Evolutionary conservation across 345 rosid genomes (phyloP), one percentile per base, ranked within the genome.

Genomic region (Durio zibethinus): DNA sequence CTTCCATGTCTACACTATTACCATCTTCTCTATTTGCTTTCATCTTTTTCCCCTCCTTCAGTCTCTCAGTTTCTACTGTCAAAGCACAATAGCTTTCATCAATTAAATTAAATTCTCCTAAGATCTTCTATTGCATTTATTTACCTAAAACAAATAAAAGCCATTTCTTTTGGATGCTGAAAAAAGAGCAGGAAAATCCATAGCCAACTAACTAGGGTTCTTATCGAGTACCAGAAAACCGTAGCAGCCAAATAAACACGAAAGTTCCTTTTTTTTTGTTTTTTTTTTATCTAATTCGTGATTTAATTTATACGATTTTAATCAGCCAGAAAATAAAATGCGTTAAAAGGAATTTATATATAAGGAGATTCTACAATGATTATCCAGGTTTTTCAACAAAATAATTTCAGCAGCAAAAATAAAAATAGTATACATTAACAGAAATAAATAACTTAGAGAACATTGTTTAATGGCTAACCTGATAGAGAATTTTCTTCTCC

Each of bases 11-110:
- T 1, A 68, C 83, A 33, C 80, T 77, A 68, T 78, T 78, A 71
- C 70, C 82, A 14, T 76, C 84, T 72, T 84, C 86, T 76, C 88
- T 84, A 53, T 75, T 85, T 10, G 61, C 74, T 77, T 81, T 86
- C 92, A 85, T 88, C 38, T 71, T 73, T 63, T 16, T 27, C 20
- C 35, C 59, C 38, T 59, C 31, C 35, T 23, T 20, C 50, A n/a
- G 21, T 38, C 23, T 69, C 25, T 31, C 62, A 54, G 3, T n/a
- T 36, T 73, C 25, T 50, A 20, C 81, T 77, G 29, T 65, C 50
- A 72, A 50, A 56, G 12, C 60, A 43, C 21, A 63, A 38, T 31
- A 74, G 18, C 54, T 75, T 42, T 11, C n/a, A 53, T 60, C 48
- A 33, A 48, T 31, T 31, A 50, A 71, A 50, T 5, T 18, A 47